These are phyloP conservation scores for Alternaria brassicae DNA, from an alignment of 2,329 filamentous ascomycete genomes.

Conservation along the genomic window DNA sequence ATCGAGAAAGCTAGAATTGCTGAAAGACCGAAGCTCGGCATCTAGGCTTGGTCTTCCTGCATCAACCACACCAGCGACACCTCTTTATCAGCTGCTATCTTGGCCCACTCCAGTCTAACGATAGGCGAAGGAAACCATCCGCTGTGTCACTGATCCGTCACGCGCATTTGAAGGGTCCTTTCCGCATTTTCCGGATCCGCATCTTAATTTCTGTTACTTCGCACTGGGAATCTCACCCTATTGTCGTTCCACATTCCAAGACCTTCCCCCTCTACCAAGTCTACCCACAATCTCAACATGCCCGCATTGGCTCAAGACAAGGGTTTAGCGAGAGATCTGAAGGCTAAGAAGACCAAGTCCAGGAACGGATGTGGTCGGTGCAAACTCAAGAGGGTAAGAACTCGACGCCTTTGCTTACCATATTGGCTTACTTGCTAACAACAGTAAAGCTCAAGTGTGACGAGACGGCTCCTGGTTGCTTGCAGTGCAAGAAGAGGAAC, in stretches of 20 bases:
- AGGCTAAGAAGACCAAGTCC: conserved; percentile 47
- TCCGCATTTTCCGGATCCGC: conserved; percentile 28
- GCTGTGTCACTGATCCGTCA: conserved; percentile 34
- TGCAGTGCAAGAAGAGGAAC: conserved; percentile 54
- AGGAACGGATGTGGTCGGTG: conserved; percentile 47
- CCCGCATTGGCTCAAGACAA: conserved; percentile 39
- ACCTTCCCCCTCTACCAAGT: conserved; percentile 13
- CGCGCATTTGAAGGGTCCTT: conserved; percentile 26
- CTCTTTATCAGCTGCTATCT: conserved; percentile 42
- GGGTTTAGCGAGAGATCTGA: conserved; percentile 34
- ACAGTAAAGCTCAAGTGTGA: conserved; percentile 53
- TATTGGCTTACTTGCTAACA: conserved; percentile 23
- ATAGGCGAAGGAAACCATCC: conserved; percentile 37
- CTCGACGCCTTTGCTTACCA: neutral
- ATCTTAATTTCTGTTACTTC: conserved; percentile 25
- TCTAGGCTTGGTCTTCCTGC: conserved; percentile 26
- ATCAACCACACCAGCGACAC: conserved; percentile 30
- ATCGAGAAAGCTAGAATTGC: conserved; percentile 12
- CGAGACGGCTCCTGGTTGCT: conserved; percentile 53
- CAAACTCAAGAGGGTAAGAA: conserved; percentile 45
- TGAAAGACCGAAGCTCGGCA: conserved; percentile 32
- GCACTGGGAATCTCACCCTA: conserved; percentile 27
- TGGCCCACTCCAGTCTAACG: conserved; percentile 21
- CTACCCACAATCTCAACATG: conserved; percentile 31
- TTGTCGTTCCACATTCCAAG: conserved; percentile 26